Evolutionary conservation across 257 asterid species (phyloP).

Genomic region (Solanum corneliomulleri): DNA sequence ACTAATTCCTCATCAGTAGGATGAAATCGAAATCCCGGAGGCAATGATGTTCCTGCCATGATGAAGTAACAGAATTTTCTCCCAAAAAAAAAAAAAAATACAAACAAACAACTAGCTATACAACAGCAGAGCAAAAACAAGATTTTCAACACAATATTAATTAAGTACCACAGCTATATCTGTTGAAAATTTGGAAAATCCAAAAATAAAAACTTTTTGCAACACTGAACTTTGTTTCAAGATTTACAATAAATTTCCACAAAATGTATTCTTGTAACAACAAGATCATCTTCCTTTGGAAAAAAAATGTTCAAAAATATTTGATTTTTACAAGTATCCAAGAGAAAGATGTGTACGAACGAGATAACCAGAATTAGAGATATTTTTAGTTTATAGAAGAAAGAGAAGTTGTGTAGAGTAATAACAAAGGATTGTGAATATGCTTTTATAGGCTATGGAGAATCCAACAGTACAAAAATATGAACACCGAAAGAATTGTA

Average conservation of each 20-base stretch:
- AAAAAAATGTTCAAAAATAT: background rate
- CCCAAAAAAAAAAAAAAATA: background rate
- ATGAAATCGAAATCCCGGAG: constrained; percentile 15
- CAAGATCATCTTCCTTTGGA: constrained; percentile 24
- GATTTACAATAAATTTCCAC: constrained; percentile 22
- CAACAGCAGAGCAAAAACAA: background rate
- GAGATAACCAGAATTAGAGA: background rate
- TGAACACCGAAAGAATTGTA: constrained; percentile 26
- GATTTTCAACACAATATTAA: background rate
- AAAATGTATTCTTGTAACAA: constrained; percentile 11
- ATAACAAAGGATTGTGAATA: constrained; percentile 2
- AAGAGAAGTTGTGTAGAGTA: constrained; percentile 21
- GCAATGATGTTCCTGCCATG: constrained; percentile 41
- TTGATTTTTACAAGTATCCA: background rate
- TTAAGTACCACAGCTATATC: constrained; percentile 24
- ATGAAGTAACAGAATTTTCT: background rate
- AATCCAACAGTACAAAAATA: constrained; percentile 5
- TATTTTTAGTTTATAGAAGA: background rate
- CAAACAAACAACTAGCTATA: background rate
- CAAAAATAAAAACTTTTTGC: constrained; percentile 40
- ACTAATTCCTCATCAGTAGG: constrained; percentile 42
- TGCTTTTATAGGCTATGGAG: constrained; percentile 20
- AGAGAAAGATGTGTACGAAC: background rate
- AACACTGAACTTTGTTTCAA: constrained; percentile 17
- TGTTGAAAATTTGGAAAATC: constrained; percentile 37